Evolutionary conservation across 768 basidiomycete genomes (phyloP), one percentile per base, ranked within the genome.

Genomic region (Gymnopilus dilepis): DNA sequence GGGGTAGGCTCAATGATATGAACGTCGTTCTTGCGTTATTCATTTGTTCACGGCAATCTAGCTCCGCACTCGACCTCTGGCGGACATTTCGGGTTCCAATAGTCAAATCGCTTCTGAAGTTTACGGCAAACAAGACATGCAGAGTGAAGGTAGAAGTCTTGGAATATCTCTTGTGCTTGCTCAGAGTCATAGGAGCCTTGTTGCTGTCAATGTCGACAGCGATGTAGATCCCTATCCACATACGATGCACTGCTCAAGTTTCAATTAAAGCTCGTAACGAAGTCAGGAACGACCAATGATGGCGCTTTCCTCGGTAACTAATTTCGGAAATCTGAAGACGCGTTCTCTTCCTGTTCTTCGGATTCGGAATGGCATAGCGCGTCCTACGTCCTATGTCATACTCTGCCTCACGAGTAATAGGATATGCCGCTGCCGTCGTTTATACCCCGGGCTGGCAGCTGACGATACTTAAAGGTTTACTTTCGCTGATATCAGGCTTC

Each of bases 61-160:
- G 52, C 21, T 33, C 59, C 59, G 52, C 59, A 52, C 51, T 24
- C 34, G 54, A 60, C 51, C 52, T 45, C 59, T 52, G 52, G 21
- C 22, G n/a, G 41, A 19, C 12, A 12, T 33, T 28, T 56, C 40
- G 22, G 31, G 43, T 31, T 43, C 40, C n/a, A 43, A n/a, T 22
- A 12, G 12, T 6, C 26, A 1, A 24, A 26, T 47, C 7, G 43
- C 22, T 22, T 3, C 30, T 48, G 6, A n/a, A 50, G 7, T 7
- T 28, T n/a, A 30, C 6, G 7, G 28, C 6, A n/a, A 30, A 8
- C 19, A 17, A 5, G 28, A 19, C 28, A 30, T 50, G 13, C 15
- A 50, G 28, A 28, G 17, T 50, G 30, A 50, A 31, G 47, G 6
- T 50, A n/a, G 31, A 31, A 28, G 17, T 13, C 26, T 47, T 47